phyloP scores from a whole-genome alignment of 108 stramenopile species.

The Cyclotella cryptica region DNA sequence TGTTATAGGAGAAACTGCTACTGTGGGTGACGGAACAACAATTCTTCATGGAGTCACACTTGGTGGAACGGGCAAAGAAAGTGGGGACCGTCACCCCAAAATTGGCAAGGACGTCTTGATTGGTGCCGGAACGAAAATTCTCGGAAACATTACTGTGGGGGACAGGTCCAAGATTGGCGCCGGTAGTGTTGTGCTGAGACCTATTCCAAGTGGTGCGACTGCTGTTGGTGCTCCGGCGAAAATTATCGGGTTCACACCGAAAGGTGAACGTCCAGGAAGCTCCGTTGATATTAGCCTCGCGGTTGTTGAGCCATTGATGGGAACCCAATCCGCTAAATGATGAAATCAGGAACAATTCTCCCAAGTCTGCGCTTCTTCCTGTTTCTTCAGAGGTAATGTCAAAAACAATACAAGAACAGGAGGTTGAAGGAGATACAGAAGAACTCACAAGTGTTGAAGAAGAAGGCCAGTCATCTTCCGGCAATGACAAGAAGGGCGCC shows the following conservation, averaged over 20 bases:
- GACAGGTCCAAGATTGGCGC: conserved; percentile 61
- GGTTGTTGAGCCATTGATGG: conserved; percentile 34
- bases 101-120: conserved; percentile 71
- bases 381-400: neutral
- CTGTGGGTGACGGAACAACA: conserved; percentile 62
- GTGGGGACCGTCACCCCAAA: conserved; percentile 78
- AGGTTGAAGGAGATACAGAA: conserved; percentile 16
- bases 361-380: neutral
- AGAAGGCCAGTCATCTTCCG: neutral
- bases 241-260: conserved; percentile 58
- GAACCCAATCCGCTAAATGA: neutral
- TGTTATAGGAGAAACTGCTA: conserved; percentile 72
- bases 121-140: conserved; percentile 66
- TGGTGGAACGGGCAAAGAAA: conserved; percentile 65
- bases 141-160: conserved; percentile 71
- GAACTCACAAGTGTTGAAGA: conserved; percentile 28
- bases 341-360: neutral
- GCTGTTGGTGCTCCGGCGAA: conserved; percentile 66
- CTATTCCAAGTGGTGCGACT: conserved; percentile 56
- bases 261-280: conserved; percentile 54
- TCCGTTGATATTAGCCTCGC: conserved; percentile 35
- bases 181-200: conserved; percentile 48
- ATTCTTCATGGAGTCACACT: conserved; percentile 70
- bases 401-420: conserved; percentile 1
- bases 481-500: neutral